Evolutionary conservation across 768 basidiomycete genomes (phyloP), one percentile per base, ranked within the genome.

Genomic region (Collybiopsis confluens): DNA sequence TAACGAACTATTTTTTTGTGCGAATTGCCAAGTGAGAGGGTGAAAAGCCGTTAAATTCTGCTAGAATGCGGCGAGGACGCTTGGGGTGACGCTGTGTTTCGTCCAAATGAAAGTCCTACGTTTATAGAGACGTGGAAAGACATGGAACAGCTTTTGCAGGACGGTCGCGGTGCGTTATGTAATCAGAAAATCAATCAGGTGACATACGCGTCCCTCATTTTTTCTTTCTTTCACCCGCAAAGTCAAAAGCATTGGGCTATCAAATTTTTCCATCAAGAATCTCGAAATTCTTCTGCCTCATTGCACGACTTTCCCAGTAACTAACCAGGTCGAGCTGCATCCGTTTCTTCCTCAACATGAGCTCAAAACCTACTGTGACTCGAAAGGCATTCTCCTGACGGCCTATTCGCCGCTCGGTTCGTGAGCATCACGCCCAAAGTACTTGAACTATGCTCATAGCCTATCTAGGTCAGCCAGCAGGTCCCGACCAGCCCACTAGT

Each of bases 331-430:
- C 47, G 83, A 85, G 66, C 64, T 79, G 28, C 82, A 84, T 64
- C 81, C 83, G 9, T 78, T 76, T 65, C 65, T 82, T 59, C 66
- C 73, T 15, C 82, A 83, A 64, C 68, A 79, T 59, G 64, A 64
- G 10, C 68, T 81, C 42, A 62, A 82, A 54, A 62, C 66, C 24
- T 70, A 78, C 49, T 69, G 71, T 61, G 73, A 74, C 55, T 64
- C 61, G n/a, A 65, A 73, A 40, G 72, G 70, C 30, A 75, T 83
- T 20, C 73, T 75, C 16, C 61, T 83, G 49, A 83, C 81, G 18
- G 81, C 71, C 11, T 84, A 83, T 64, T 80, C 77, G 20, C 78
- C 78, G 10, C 75, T 84, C 54, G 82, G 79, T 48, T n/a, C n/a
- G n/a, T n/a, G n/a, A n/a, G n/a, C n/a, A n/a, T n/a, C n/a, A n/a